These are phyloP conservation scores for Wickerhamiella vanderwaltii DNA, from an alignment of 805 yeast species.

Conservation along the genomic window DNA sequence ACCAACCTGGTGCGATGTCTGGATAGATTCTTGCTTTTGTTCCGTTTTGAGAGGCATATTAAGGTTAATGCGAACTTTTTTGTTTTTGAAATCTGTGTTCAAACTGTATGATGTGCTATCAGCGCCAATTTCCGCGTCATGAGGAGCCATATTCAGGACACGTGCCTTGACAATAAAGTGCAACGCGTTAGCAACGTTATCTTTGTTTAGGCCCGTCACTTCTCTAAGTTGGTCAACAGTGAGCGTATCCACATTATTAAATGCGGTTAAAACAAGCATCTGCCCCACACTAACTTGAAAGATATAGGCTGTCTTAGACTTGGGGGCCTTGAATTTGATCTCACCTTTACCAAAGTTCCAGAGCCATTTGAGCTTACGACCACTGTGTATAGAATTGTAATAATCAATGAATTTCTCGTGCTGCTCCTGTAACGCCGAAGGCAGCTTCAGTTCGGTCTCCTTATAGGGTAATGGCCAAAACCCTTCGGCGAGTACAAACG, in stretches of 20 bases:
- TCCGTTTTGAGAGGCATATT: conserved; percentile 44
- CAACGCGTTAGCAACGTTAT: conserved; percentile 62
- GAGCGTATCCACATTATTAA: conserved; percentile 52
- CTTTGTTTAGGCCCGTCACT: conserved; percentile 53
- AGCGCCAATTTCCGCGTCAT: conserved; percentile 38
- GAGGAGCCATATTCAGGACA: conserved; percentile 54
- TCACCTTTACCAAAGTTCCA: conserved; percentile 94
- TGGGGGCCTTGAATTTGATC: conserved; percentile 70
- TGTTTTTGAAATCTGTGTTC: conserved; percentile 71
- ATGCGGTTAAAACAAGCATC: conserved; percentile 75
- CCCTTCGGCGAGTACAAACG: conserved; percentile 71
- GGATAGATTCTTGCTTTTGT: conserved; percentile 56
- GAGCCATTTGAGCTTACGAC: conserved; percentile 86
- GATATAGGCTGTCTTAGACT: conserved; percentile 43
- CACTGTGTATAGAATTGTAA: conserved; percentile 66
- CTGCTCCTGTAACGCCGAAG: conserved; percentile 51
- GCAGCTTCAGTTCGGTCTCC: conserved; percentile 45
- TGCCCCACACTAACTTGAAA: conserved; percentile 79
- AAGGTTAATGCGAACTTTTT: conserved; percentile 74
- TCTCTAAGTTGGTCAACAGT: conserved; percentile 50
- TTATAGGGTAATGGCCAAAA: conserved; percentile 69
- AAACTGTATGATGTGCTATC: conserved; percentile 53
- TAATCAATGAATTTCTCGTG: conserved; percentile 54
- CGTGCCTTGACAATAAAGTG: conserved; percentile 69
- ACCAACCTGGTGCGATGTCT: conserved; percentile 66